These are phyloP conservation scores for Cocos nucifera DNA, from an alignment of 176 grass and related monocot genomes.

Conservation along the genomic window DNA sequence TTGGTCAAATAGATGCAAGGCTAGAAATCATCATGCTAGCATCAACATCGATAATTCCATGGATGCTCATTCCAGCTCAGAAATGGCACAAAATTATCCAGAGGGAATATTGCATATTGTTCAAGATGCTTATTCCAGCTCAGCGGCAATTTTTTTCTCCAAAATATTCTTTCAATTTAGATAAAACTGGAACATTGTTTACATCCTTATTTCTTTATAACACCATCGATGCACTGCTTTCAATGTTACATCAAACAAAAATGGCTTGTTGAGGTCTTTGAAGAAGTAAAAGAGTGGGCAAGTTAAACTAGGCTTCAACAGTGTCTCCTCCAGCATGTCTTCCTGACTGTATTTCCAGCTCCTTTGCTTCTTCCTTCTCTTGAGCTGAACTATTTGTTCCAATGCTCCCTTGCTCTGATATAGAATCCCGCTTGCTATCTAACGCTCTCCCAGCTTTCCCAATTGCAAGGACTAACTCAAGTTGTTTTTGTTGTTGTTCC, in stretches of 20 bases:
- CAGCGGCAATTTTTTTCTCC: too few species aligned
- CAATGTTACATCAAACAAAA: conserved; percentile 19
- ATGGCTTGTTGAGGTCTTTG: conserved; percentile 3
- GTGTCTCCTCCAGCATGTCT: conserved; percentile 20
- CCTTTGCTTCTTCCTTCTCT: conserved; percentile 11
- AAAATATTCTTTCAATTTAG: too few species aligned
- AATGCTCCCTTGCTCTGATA: conserved; percentile 10
- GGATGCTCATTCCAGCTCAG: too few species aligned
- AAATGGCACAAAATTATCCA: too few species aligned
- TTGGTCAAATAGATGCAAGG: too few species aligned
- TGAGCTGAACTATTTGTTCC: conserved; percentile 8
- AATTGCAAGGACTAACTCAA: conserved; percentile 67
- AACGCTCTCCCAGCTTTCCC: conserved; percentile 35
- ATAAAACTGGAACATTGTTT: too few species aligned
- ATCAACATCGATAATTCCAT: too few species aligned
- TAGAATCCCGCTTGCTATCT: conserved; percentile 19
- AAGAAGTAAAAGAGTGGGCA: background rate
- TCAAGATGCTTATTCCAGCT: too few species aligned
- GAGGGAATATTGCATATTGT: too few species aligned
- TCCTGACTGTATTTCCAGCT: conserved; percentile 19
- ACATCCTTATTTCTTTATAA: too few species aligned
- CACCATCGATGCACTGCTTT: background rate
- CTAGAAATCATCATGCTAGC: too few species aligned
- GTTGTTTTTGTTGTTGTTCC: conserved; percentile 91
- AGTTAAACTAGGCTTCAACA: conserved; percentile 30